Conservation (phyloP, 2,329 filamentous ascomycete genomes). For the Paraphaeosphaeria sporulosa region DNA sequence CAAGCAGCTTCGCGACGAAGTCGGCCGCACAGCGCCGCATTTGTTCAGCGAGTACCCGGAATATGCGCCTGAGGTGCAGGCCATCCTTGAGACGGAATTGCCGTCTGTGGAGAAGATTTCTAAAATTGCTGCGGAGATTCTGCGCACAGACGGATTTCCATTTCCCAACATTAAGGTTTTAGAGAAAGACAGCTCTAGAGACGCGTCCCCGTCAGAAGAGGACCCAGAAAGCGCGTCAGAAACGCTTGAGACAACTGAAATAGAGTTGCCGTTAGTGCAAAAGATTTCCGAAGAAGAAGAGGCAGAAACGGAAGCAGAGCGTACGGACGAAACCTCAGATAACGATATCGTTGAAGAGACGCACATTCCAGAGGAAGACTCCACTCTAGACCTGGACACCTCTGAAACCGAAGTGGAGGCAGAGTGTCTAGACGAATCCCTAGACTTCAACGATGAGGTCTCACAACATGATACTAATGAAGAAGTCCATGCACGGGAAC, state of each 20-base stretch:
- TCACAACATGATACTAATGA: no score
- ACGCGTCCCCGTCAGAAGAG: neutral
- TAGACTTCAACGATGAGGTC: no score
- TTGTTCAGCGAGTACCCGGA: constrained; percentile 3
- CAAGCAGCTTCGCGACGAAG: constrained; percentile 4
- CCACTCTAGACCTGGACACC: neutral
- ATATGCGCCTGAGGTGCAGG: neutral
- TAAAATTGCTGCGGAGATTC: neutral
- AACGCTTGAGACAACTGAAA: neutral
- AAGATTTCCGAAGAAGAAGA: neutral
- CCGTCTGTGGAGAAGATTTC: neutral
- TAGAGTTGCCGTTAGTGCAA: neutral
- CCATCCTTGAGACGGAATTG: neutral
- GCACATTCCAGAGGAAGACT: neutral
- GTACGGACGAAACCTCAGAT: neutral
- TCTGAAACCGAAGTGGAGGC: no score
- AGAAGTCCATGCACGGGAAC: no score
- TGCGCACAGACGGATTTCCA: neutral
- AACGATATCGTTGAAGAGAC: neutral
- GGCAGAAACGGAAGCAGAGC: neutral
- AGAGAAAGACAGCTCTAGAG: neutral
- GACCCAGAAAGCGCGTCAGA: neutral
- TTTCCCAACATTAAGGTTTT: neutral
- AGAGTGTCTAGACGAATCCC: no score
- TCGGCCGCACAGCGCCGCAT: neutral